phyloP scores from a whole-genome alignment of 345 rosid species.

The Erucastrum elatum region DNA sequence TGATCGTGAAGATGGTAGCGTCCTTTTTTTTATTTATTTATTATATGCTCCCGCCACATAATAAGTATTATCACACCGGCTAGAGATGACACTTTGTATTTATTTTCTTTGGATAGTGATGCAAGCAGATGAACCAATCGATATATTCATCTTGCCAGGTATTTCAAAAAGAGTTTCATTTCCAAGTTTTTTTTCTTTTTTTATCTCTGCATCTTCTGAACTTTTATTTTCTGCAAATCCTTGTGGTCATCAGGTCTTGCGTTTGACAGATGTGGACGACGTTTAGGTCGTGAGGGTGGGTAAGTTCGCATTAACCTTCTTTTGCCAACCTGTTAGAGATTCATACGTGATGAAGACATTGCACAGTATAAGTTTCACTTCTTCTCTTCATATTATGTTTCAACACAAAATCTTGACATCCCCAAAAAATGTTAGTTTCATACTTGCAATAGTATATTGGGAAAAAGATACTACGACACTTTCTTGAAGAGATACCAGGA shows the following conservation, averaged over 20 bases:
- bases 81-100: not conserved
- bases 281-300: conserved; percentile 99
- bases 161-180: conserved; percentile 14
- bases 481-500: conserved; percentile 72
- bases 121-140: conserved; percentile 76
- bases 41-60: not conserved
- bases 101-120: conserved; percentile 52
- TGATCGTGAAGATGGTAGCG: conserved; percentile 80
- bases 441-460: not conserved
- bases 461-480: conserved; percentile 75
- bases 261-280: conserved; percentile 84
- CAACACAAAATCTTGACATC: not conserved
- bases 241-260: conserved; percentile 79
- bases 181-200: not conserved
- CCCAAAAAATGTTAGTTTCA: not conserved
- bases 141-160: conserved; percentile 88
- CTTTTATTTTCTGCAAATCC: not conserved
- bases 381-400: no score
- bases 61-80: not conserved
- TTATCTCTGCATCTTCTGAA: not conserved
- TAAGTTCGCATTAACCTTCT: conserved; percentile 38
- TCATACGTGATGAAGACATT: no score
- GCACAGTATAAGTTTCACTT: not conserved
- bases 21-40: not conserved
- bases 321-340: no score